A percentile compares a stretch with the other conserved stretches of the same genome.
Conservation (phyloP, 331 rosid species). For the Phaseolus coccineus region DNA sequence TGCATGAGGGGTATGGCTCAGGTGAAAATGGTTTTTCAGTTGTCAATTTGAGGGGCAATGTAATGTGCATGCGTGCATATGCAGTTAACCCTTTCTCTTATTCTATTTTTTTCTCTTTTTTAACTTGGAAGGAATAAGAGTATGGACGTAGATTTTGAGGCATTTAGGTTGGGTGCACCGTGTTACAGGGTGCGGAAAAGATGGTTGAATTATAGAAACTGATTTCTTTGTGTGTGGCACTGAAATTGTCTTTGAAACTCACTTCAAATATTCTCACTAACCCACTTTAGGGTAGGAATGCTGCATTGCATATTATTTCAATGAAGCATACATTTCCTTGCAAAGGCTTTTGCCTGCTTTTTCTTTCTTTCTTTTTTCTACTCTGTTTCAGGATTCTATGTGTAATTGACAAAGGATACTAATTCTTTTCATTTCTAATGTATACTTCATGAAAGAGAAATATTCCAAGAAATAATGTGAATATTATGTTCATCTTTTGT, state of each 20-base stretch:
- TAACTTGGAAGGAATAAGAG: constrained; percentile 33
- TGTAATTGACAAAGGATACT: constrained; percentile 1
- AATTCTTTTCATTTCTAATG: not conserved
- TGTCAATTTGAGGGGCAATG: constrained; percentile 36
- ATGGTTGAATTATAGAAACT: not conserved
- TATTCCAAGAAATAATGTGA: not conserved
- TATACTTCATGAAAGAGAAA: constrained; percentile 4
- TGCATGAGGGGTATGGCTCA: constrained; percentile 24
- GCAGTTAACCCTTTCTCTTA: not conserved
- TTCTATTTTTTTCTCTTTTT: not conserved
- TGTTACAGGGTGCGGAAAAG: not conserved
- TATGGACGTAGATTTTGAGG: not conserved
- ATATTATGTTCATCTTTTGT: not conserved
- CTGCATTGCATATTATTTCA: constrained; percentile 12
- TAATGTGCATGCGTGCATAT: constrained; percentile 28
- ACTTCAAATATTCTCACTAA: not conserved
- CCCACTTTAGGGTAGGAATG: constrained; percentile 1
- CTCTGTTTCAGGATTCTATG: not conserved
- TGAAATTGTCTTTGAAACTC: constrained; percentile 3
- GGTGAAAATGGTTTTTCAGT: constrained; percentile 28
- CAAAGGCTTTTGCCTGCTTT: not conserved
- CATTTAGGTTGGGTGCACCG: not conserved
- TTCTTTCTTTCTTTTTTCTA: not conserved
- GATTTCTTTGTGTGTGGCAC: not conserved
- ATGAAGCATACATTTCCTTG: not conserved